These are phyloP conservation scores for Fusarium sp. DNA, from an alignment of 2,329 filamentous ascomycete species.

Conservation along the genomic window DNA sequence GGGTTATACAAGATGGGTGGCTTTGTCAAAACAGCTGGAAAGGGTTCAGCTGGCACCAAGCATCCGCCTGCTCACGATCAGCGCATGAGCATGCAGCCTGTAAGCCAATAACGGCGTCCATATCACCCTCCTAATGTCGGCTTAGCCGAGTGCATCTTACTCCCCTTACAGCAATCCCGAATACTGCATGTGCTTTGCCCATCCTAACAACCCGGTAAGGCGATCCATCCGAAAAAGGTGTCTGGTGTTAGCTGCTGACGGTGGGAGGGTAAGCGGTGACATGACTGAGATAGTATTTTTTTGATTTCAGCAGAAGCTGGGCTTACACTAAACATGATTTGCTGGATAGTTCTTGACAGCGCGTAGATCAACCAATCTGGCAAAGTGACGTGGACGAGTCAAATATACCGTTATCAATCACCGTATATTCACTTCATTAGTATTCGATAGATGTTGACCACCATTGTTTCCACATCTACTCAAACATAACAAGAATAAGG, in stretches of 20 bases:
- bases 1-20: neutral
- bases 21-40: neutral
- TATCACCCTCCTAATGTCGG: neutral
- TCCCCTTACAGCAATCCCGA: neutral
- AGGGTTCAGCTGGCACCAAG: conserved; percentile 12
- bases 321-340: neutral
- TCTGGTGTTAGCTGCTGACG: neutral
- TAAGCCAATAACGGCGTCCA: conserved; percentile 7
- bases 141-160: neutral
- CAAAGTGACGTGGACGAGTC: too few species aligned
- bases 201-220: neutral
- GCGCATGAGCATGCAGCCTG: neutral
- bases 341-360: neutral
- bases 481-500: too few species aligned
- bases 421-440: too few species aligned
- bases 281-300: conserved; percentile 4
- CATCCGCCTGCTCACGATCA: neutral
- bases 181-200: neutral
- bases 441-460: too few species aligned
- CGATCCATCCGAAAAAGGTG: neutral
- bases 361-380: conserved; percentile 1
- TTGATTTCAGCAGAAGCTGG: conserved; percentile 3
- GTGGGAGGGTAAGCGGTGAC: conserved; percentile 5
- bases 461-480: too few species aligned
- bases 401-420: too few species aligned